A percentile compares a stretch with the other conserved stretches of the same genome.
Evolutionary conservation across 2,329 filamentous ascomycete genomes (phyloP).

Genomic region (Leptographium wingfieldii): DNA sequence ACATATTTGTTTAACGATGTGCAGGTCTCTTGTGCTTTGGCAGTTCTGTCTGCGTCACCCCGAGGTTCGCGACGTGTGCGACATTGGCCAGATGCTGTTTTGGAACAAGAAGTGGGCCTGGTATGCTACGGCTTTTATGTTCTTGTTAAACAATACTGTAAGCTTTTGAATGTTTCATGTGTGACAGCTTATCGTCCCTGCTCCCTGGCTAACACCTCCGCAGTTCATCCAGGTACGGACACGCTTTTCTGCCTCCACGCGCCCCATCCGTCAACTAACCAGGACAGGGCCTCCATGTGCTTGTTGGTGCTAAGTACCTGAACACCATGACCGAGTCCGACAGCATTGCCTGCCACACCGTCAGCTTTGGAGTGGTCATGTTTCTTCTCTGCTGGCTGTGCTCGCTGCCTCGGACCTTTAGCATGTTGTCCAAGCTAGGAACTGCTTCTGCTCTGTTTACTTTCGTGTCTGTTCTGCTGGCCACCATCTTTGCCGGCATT

Average conservation of each 20-base stretch:
- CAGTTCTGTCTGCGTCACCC: slow-evolving; percentile 85
- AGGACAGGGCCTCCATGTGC: slow-evolving; percentile 60
- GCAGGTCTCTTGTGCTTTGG: slow-evolving; percentile 55
- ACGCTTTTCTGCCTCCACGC: neutral
- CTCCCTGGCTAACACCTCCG: neutral
- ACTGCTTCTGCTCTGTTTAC: slow-evolving; percentile 76
- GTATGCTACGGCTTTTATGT: slow-evolving; percentile 68
- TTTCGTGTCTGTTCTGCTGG: slow-evolving; percentile 76
- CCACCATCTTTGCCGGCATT: slow-evolving; percentile 68
- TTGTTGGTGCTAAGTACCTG: slow-evolving; percentile 75
- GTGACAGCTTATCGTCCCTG: neutral
- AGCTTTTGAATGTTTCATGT: neutral
- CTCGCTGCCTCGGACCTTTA: slow-evolving; percentile 78
- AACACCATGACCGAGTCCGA: slow-evolving; percentile 72
- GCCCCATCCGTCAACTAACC: neutral
- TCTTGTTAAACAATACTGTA: slow-evolving; percentile 76
- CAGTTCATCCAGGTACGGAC: slow-evolving; percentile 58
- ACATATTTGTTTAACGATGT: slow-evolving; percentile 22
- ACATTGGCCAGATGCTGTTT: slow-evolving; percentile 91
- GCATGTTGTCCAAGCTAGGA: slow-evolving; percentile 64
- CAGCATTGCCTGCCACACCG: slow-evolving; percentile 55
- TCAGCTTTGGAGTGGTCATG: slow-evolving; percentile 65
- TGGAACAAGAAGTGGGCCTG: slow-evolving; percentile 67
- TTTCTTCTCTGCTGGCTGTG: slow-evolving; percentile 63
- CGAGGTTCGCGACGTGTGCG: slow-evolving; percentile 83